Base-by-base conservation (phyloP, 495 filamentous ascomycete species). In the Daldinia decipiens region DNA sequence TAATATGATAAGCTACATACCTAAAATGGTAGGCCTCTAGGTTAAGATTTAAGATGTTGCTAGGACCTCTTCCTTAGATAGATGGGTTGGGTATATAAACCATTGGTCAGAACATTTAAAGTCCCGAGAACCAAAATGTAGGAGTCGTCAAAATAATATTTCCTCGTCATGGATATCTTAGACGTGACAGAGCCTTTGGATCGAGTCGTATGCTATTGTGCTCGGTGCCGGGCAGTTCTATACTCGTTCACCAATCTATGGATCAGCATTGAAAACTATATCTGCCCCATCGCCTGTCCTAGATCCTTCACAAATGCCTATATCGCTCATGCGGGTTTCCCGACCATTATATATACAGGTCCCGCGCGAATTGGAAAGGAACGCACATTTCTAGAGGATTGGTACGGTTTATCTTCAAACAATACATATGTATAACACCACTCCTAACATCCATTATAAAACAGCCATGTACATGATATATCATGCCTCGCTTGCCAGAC, bases 251-350 rank as follows among this genome's bases (percentile, higher is more conserved):
- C 73, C 62, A 85, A 86, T 60, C 55, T 79, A 8, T 86, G 82
- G 83, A 78, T 65, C 5, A 73, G 79, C 31, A 77, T 86, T 55
- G 81, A 78, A 50, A 76, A 65, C 24, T 83, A 85, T 65, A 76
- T 79, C 45, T 81, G 77, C 45, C 82, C 83, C 29, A 70, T 81
- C 13, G 34, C 34, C 3, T 12, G 0, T 13, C 11, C 34, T 36
- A 36, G 3, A 13, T 1, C 0, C 34, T 1, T 3, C 12, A 4
- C 12, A 12, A 13, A 13, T 12, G 5, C 3, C 34, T 36, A 3
- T 24, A 54, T 79, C 24, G 65, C 72, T 8, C n/a, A 65, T 4
- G 67, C 71, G 0, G 62, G 71, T 40, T 62, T 55, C 34, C 58
- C 73, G 15, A 65, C 65, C 9, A 39, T 78, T 21, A 36, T 39